Evolutionary conservation across 805 yeast species (phyloP).

Genomic region (Ogataea nakhonphanomensis): DNA sequence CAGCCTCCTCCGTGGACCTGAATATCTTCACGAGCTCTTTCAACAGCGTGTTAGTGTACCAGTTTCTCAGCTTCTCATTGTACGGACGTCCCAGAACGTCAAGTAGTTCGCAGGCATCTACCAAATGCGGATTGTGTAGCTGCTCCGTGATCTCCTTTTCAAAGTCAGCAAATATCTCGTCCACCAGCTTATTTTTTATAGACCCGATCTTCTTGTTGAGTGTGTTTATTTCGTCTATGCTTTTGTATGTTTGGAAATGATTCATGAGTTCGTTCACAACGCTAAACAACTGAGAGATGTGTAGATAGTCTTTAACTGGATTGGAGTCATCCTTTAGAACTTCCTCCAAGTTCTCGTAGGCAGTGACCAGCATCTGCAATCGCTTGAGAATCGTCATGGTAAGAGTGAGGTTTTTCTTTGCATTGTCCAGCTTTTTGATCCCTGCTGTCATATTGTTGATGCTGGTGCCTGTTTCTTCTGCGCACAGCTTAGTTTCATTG

Average conservation of each 20-base stretch:
- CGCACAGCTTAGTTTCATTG: conserved; percentile 43
- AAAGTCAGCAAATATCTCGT: conserved; percentile 71
- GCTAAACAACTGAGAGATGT: conserved; percentile 57
- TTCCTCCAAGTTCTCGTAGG: conserved; percentile 57
- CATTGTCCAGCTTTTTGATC: conserved; percentile 73
- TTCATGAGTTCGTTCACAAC: conserved; percentile 72
- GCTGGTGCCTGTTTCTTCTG: conserved; percentile 53
- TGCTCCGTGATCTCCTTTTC: conserved; percentile 46
- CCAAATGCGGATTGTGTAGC: conserved; percentile 34
- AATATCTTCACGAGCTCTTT: conserved; percentile 76
- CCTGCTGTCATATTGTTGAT: conserved; percentile 71
- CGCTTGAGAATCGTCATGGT: conserved; percentile 86
- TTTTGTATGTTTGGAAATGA: conserved; percentile 75
- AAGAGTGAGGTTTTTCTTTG: conserved; percentile 77
- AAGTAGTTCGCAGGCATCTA: conserved; percentile 69
- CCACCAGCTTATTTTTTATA: conserved; percentile 58
- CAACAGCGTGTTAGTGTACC: conserved; percentile 70
- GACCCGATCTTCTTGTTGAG: conserved; percentile 57
- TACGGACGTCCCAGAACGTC: conserved; percentile 59
- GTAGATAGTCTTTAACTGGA: conserved; percentile 37
- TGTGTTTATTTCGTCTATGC: conserved; percentile 74
- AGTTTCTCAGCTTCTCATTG: conserved; percentile 57
- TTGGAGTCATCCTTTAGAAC: conserved; percentile 36
- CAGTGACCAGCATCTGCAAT: conserved; percentile 78
- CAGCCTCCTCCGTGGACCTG: conserved; percentile 84